Percentiles rank a stretch among this genome's conserved stretches.
phyloP scores from a whole-genome alignment of 257 asterid species.

The Solanum chmielewskii region DNA sequence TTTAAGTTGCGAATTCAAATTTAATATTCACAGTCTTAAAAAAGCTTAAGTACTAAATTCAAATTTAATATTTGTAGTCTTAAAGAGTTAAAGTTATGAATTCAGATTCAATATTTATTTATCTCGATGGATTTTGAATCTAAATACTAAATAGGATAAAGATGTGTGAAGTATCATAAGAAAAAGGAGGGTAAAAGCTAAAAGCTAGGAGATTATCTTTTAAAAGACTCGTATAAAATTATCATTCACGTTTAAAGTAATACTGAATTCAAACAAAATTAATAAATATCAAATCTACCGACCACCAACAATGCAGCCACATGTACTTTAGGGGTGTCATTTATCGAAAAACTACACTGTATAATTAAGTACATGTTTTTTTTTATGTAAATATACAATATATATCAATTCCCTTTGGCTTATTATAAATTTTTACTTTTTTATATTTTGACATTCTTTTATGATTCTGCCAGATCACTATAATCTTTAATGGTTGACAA shows the following conservation, averaged over 20 bases:
- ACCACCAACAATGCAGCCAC: not conserved
- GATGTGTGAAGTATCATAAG: not conserved
- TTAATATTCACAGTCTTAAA: too few relatives aligned
- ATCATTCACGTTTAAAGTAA: not conserved
- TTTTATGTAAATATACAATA: too few relatives aligned
- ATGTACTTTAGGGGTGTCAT: not conserved
- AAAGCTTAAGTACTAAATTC: too few relatives aligned
- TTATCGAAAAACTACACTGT: too few relatives aligned
- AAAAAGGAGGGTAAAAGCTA: not conserved
- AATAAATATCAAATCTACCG: not conserved
- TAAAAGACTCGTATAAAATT: not conserved
- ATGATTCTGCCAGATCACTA: not conserved
- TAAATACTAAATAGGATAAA: not conserved
- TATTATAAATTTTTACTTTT: rapidly evolving
- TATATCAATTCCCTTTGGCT: not conserved
- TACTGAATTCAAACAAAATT: not conserved
- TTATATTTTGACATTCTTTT: too few relatives aligned
- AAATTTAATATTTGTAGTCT: not conserved
- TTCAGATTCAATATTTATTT: not conserved
- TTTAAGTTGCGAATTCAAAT: too few relatives aligned
- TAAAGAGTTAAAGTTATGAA: not conserved
- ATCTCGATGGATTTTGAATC: not conserved
- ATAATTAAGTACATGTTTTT: rapidly evolving
- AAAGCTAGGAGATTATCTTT: not conserved
- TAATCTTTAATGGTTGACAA: not conserved